Evolutionary conservation across 106 monocot genomes (phyloP).

Genomic region (Posidonia australis): DNA sequence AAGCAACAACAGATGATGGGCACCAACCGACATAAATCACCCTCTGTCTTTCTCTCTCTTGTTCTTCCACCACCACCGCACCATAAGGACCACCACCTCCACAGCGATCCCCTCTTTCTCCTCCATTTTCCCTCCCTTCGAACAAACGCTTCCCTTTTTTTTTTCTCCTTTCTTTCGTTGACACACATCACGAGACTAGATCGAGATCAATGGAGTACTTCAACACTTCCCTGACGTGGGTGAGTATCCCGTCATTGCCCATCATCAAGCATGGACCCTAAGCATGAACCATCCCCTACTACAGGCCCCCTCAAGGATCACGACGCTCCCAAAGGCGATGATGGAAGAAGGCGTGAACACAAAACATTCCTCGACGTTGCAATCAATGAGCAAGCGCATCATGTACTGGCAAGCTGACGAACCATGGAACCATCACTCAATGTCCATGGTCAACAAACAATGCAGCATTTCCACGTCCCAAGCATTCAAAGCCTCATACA

Average conservation of each 20-base stretch:
- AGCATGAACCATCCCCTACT: not conserved
- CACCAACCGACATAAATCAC: too few species aligned
- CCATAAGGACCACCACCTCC: too few species aligned
- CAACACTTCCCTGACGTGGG: conserved; percentile 12
- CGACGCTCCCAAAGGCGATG: conserved; percentile 20
- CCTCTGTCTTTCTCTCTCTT: too few species aligned
- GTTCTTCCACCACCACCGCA: too few species aligned
- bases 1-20: too few species aligned
- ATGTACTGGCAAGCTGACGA: conserved; percentile 29
- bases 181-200: too few species aligned
- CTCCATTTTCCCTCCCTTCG: too few species aligned
- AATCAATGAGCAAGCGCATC: conserved; percentile 39
- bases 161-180: too few species aligned
- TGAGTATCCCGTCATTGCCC: conserved; percentile 6
- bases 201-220: too few species aligned
- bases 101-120: too few species aligned
- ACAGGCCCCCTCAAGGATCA: conserved; percentile 25
- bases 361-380: conserved; percentile 19
- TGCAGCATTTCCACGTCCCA: conserved; percentile 36
- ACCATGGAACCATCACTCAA: conserved; percentile 55
- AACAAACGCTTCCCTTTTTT: too few species aligned
- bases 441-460: conserved; percentile 28
- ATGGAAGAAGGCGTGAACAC: conserved; percentile 16
- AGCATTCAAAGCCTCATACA: conserved; percentile 35
- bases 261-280: conserved; percentile 21